phyloP scores from a whole-genome alignment of 2,329 filamentous ascomycete species.

The Aphanoascus verrucosus region DNA sequence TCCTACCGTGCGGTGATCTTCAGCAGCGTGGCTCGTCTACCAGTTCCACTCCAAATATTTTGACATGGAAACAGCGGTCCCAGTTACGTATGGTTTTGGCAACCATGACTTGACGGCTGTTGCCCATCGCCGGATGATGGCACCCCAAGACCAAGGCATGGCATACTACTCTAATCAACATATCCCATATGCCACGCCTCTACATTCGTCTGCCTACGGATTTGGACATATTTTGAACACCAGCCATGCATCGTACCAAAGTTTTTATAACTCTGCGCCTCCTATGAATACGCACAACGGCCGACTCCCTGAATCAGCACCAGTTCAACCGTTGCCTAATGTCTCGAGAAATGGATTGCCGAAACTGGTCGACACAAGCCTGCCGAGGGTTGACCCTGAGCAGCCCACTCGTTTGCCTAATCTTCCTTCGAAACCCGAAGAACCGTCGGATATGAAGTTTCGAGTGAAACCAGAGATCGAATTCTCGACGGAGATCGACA shows the following conservation, averaged over 20 bases:
- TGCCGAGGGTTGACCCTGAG: slow-evolving; percentile 14
- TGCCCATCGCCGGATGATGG: slow-evolving; percentile 30
- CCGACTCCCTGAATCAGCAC: slow-evolving; percentile 20
- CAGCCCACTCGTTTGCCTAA: slow-evolving; percentile 8
- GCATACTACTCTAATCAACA: slow-evolving; percentile 29
- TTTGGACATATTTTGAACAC: slow-evolving; percentile 28
- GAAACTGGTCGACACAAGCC: slow-evolving; percentile 18
- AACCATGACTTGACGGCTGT: slow-evolving; percentile 29
- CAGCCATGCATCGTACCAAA: slow-evolving; percentile 26
- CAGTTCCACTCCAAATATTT: slow-evolving; percentile 2
- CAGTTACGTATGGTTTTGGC: slow-evolving; percentile 32
- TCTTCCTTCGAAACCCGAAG: slow-evolving; percentile 1
- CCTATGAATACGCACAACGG: slow-evolving; percentile 14
- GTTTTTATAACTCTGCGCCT: slow-evolving; percentile 24
- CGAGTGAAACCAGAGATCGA: slow-evolving; percentile 35
- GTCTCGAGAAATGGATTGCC: slow-evolving; percentile 31
- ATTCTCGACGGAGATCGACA: slow-evolving; percentile 76
- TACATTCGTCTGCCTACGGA: slow-evolving; percentile 24
- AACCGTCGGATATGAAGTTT: slow-evolving; percentile 2
- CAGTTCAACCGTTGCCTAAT: slow-evolving; percentile 28
- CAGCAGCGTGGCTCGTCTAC: not conserved
- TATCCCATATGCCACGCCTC: slow-evolving; percentile 29
- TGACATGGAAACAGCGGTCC: slow-evolving; percentile 33
- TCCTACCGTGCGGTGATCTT: slow-evolving; percentile 1
- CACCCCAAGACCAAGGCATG: slow-evolving; percentile 25